Conservation (phyloP, 2,329 filamentous ascomycete genomes). For the Fusarium haematococcum region DNA sequence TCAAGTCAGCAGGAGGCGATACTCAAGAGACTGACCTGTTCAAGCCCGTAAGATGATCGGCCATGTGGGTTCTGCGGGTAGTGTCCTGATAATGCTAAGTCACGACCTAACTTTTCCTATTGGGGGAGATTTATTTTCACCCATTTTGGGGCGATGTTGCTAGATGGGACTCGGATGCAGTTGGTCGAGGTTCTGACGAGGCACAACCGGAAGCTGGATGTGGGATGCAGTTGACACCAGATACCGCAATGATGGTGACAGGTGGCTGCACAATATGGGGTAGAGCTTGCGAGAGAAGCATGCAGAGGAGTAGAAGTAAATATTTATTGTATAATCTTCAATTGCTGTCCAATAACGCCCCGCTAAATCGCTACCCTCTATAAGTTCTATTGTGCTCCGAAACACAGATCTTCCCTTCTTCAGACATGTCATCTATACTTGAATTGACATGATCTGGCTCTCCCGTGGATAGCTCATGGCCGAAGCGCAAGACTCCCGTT, state of each 20-base stretch:
- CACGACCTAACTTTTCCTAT: neutral
- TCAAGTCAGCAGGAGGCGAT: neutral
- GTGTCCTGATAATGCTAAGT: neutral
- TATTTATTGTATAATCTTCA: neutral
- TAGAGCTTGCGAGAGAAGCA: neutral
- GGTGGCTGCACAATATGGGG: neutral
- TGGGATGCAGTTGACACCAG: neutral
- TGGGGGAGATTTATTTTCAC: neutral
- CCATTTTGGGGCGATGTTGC: neutral
- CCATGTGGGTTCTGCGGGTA: neutral
- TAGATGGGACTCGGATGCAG: neutral
- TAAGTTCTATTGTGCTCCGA: neutral
- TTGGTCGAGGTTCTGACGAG: neutral
- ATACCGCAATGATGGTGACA: neutral
- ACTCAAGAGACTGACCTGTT: neutral
- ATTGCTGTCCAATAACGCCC: neutral
- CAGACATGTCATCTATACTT: neutral
- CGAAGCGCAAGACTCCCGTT: neutral
- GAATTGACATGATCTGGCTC: neutral
- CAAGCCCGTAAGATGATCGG: neutral
- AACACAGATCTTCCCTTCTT: neutral
- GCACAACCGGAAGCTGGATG: neutral
- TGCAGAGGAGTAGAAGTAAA: neutral
- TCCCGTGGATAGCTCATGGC: neutral
- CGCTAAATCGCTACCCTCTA: neutral